phyloP scores from a whole-genome alignment of 805 yeast species.

The Metahyphopichia silvanorum region DNA sequence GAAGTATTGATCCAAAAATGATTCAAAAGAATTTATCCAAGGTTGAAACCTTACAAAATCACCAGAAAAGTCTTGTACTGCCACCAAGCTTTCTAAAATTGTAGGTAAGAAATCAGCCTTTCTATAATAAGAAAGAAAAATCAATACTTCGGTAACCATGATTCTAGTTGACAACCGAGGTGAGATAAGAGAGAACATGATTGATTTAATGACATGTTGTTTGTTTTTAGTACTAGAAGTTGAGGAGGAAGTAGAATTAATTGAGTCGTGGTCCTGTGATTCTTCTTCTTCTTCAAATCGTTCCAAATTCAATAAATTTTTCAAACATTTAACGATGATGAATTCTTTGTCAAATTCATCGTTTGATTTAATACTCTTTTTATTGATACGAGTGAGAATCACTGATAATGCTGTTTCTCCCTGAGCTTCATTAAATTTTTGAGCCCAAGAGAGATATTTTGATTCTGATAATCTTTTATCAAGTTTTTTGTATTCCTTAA shows the following conservation, averaged over 20 bases:
- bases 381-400: slow-evolving; percentile 34
- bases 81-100: slow-evolving; percentile 28
- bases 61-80: slow-evolving; percentile 33
- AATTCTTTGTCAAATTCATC: slow-evolving; percentile 42
- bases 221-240: slow-evolving; percentile 18
- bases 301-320: slow-evolving; percentile 27
- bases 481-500: slow-evolving; percentile 31
- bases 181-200: slow-evolving; percentile 35
- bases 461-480: slow-evolving; percentile 28
- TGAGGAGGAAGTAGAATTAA: slow-evolving; percentile 3
- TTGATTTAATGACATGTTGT: slow-evolving; percentile 31
- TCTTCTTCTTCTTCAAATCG: slow-evolving; percentile 10
- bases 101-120: slow-evolving; percentile 21
- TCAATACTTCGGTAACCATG: slow-evolving; percentile 39
- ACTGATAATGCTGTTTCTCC: slow-evolving; percentile 43
- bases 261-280: slow-evolving; percentile 8
- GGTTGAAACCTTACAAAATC: slow-evolving; percentile 37
- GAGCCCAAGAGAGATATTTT: slow-evolving; percentile 24
- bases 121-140: slow-evolving; percentile 28
- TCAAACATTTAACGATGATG: slow-evolving; percentile 35
- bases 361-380: slow-evolving; percentile 41
- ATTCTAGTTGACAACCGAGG: slow-evolving; percentile 40
- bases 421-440: slow-evolving; percentile 33
- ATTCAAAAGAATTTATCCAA: slow-evolving; percentile 37
- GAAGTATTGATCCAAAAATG: slow-evolving; percentile 29